Evolutionary conservation across 371 early-diverging fungal species (phyloP), one percentile per base, ranked within the genome.

Genomic region (Rhizopus microsporus): DNA sequence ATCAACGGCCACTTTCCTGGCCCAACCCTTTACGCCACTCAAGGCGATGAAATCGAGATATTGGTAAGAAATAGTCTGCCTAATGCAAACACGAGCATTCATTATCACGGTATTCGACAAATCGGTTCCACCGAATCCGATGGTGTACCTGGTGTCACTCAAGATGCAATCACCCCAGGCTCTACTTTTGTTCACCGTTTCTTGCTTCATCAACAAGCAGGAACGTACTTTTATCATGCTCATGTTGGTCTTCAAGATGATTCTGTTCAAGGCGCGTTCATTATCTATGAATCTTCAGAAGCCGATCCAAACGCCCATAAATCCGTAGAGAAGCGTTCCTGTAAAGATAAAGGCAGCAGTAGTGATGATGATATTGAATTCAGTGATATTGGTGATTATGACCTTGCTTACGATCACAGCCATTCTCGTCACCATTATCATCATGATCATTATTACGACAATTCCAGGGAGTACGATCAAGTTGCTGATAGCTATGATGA

Each of bases 1-100:
- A 57, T 81, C 51, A 84, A 84, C 43, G 75, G 75, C 9, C 71
- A 75, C 53, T 80, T 76, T 38, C 82, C 78, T 8, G 84, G 75
- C 7, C 84, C 84, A 4, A 38, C 69, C 1, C 65, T 84, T 7
- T 45, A 67, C 10, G 77, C 63, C 1, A 62, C 55, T 15, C 42
- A 56, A 52, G 80, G 74, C 1, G 82, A 81, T 54, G 68, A 67
- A 37, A 51, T 82, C 0, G 68, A 68, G 7, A 54, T 84, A 5
- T 54, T 67, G 6, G 75, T 84, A 13, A 60, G 58, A 3, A 84
- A 84, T 43, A n/a, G 39, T 6, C 8, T 57, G 7, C 3, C 29
- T 0, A 13, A 16, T 4, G 43, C 37, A 3, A 68, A 69, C 23
- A 51, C 57, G 4, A 60, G 61, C 9, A 60, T 80, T 23, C 80